Evolutionary conservation across 163 green algal genomes (phyloP).

Genomic region (Scenedesmus sp.): DNA sequence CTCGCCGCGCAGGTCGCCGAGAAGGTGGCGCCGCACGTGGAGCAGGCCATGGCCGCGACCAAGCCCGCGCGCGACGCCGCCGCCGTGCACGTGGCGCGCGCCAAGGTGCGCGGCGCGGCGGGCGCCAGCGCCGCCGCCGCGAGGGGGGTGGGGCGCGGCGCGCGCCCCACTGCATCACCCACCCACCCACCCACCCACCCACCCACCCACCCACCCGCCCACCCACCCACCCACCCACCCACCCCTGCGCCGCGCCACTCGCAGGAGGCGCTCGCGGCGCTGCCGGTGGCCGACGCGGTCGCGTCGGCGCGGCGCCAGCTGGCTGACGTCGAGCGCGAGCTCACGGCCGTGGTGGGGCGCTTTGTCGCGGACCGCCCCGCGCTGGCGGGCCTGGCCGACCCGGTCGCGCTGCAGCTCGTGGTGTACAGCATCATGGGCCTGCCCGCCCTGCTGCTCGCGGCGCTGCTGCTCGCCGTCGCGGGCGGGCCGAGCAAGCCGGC

Average conservation of each 20-base stretch:
- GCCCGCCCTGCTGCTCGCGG: conserved; percentile 13
- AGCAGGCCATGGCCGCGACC: not conserved
- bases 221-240: too few species aligned
- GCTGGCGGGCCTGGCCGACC: conserved; percentile 24
- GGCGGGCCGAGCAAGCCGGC: conserved; percentile 6
- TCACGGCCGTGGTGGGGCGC: not conserved
- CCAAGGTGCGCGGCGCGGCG: not conserved
- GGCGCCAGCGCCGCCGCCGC: too few species aligned
- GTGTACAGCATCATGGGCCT: conserved; percentile 40
- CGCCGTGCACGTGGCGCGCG: not conserved
- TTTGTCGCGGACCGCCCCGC: conserved; percentile 5
- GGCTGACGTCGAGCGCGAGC: conserved; percentile 19
- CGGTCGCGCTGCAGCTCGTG: conserved; percentile 29
- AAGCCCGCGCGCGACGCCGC: not conserved
- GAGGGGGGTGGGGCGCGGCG: too few species aligned
- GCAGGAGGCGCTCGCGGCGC: conserved; percentile 5
- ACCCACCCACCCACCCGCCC: too few species aligned
- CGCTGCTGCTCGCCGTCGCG: not conserved
- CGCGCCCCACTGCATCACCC: too few species aligned
- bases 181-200: too few species aligned
- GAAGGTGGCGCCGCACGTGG: conserved; percentile 9
- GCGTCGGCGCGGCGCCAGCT: conserved; percentile 7
- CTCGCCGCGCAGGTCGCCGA: not conserved
- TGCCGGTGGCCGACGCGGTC: conserved; percentile 21
- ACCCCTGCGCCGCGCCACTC: not conserved